Evolutionary conservation across 257 asterid genomes (phyloP), one percentile per base, ranked within the genome.

Genomic region (Gentiana macrophylla): DNA sequence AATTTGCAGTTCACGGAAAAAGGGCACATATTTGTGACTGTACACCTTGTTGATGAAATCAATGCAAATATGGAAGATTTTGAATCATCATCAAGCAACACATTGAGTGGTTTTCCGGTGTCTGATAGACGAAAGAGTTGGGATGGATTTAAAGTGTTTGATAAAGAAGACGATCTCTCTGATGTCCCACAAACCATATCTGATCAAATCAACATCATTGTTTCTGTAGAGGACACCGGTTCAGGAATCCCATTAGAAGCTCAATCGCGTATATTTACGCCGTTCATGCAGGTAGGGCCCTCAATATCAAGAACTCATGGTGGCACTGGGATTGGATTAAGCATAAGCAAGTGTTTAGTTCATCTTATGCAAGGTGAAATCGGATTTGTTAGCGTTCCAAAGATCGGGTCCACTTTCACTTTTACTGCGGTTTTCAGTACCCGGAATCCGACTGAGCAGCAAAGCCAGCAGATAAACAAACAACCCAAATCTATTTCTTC

Each of bases 351-450:
- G 84, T 87, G 95, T 72, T 77, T 91, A 71, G 98, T 91, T 70
- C 86, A 83, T 47, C 98, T 91, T 62, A 91, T 91, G 98, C 87
- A 83, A 65, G 98, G 98, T 9, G 94, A 91, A 72, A 87, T 91
- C 2, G 96, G 95, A 66, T 56, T 91, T 46, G 86, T 70, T 3
- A 91, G 98, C 72, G 66, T 53, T 48, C 96, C 98, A 0, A 73
- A 66, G 12, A 66, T 80, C 4, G 98, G 98, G 15, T 87, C 98
- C 5, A 87, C 98, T 35, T 87, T 91, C 53, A 80, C 90, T 58
- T 91, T 91, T 78, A 84, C 98, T 0, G 96, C 95, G 50, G 80
- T 79, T 68, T 83, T 87, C 72, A 13, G 79, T 34, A 70, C 65
- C 9, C 80, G 79, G 44, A 57, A 69, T 56, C 62, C 64, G 52